These are phyloP conservation scores for Trichosporon sp. DNA, from an alignment of 1,284 basidiomycete genomes.

Conservation along the genomic window DNA sequence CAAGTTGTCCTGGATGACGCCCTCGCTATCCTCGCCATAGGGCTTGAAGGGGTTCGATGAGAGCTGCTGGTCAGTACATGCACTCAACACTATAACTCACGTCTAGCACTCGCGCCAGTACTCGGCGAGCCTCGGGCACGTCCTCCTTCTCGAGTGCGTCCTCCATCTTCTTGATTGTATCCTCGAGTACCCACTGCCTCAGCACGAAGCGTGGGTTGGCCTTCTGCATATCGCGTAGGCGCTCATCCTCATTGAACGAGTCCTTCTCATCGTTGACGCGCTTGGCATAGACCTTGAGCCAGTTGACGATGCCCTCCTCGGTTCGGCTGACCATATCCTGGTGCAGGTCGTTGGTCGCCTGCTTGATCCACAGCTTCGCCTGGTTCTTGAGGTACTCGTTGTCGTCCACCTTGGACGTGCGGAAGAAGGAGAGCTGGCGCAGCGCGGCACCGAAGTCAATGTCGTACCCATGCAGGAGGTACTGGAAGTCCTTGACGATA, in stretches of 20 bases:
- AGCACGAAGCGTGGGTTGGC: constrained; percentile 81
- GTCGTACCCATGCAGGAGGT: constrained; percentile 61
- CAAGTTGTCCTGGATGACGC: constrained; percentile 55
- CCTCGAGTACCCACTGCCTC: constrained; percentile 88
- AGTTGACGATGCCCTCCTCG: constrained; percentile 54
- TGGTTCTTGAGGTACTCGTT: constrained; percentile 49
- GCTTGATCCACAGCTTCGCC: constrained; percentile 53
- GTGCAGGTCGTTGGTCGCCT: constrained; percentile 50
- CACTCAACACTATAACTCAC: constrained; percentile 15
- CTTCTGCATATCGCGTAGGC: constrained; percentile 44
- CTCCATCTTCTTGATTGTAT: constrained; percentile 70
- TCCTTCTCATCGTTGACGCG: constrained; percentile 52
- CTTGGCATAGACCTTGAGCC: constrained; percentile 63
- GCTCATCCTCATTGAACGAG: constrained; percentile 23
- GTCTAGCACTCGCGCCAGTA: constrained; percentile 24
- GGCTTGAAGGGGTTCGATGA: constrained; percentile 67
- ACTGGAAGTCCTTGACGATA: constrained; percentile 59
- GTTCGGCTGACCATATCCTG: constrained; percentile 51
- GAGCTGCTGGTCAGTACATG: constrained; percentile 56
- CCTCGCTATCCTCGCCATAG: constrained; percentile 72
- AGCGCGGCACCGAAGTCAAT: constrained; percentile 82
- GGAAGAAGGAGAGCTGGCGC: constrained; percentile 63
- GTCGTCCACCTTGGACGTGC: constrained; percentile 46
- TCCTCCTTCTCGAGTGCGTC: constrained; percentile 58
- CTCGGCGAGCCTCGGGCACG: constrained; percentile 22